Evolutionary conservation across 331 rosid species (phyloP).

Genomic region (Pyracantha coccinea): DNA sequence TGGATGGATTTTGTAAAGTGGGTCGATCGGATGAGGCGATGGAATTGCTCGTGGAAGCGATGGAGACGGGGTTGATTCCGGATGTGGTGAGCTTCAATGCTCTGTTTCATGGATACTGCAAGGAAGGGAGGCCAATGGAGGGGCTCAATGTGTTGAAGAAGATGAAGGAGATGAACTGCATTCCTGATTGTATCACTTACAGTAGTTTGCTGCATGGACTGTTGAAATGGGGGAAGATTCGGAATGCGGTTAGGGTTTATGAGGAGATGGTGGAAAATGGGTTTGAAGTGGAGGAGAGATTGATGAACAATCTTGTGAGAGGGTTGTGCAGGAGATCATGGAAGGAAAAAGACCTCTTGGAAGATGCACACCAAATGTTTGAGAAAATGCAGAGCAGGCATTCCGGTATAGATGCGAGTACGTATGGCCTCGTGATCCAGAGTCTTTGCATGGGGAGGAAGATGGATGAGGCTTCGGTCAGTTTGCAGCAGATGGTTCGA

Average conservation of each 20-base stretch:
- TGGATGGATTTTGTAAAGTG: constrained; percentile 82
- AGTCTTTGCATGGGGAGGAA: constrained; percentile 31
- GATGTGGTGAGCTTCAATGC: constrained; percentile 58
- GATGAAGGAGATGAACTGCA: constrained; percentile 51
- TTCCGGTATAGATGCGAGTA: constrained; percentile 27
- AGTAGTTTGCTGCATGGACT: constrained; percentile 62
- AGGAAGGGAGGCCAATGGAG: constrained; percentile 62
- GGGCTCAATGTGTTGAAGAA: constrained; percentile 40
- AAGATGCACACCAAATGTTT: constrained; percentile 43
- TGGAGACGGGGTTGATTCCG: constrained; percentile 42
- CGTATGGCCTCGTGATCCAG: constrained; percentile 39
- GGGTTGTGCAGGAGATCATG: constrained; percentile 44
- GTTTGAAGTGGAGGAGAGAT: constrained; percentile 36
- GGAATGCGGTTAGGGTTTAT: constrained; percentile 31
- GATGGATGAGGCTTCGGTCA: constrained; percentile 29
- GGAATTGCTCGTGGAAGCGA: constrained; percentile 57
- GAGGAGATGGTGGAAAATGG: constrained; percentile 54
- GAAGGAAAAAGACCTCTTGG: constrained; percentile 29
- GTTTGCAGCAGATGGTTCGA: constrained; percentile 37
- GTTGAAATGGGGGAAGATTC: constrained; percentile 52
- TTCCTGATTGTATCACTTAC: constrained; percentile 54
- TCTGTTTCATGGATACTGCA: constrained; percentile 60
- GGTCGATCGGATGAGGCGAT: constrained; percentile 75
- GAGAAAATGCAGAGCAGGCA: constrained; percentile 41
- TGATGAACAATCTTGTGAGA: constrained; percentile 52